These are phyloP conservation scores for Eucalyptus rudis DNA, from an alignment of 345 rosid genomes.

Conservation along the genomic window DNA sequence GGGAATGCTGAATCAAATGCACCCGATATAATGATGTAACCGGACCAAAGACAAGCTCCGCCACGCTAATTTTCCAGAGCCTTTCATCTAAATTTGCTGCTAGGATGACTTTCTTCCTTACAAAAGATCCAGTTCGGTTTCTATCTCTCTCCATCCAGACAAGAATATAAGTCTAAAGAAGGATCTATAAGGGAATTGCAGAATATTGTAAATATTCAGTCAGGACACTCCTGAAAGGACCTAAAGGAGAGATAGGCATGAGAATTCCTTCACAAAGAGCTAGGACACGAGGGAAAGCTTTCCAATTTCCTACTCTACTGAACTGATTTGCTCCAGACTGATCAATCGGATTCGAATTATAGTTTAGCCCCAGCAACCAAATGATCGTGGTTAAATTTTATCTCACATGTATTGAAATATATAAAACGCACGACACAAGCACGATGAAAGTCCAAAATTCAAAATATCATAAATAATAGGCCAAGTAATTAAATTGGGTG, in stretches of 20 bases:
- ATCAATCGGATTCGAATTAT: no score
- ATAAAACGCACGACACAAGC: not conserved
- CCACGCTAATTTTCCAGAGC: not conserved
- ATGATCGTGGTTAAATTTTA: not conserved
- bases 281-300: not conserved
- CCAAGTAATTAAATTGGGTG: not conserved
- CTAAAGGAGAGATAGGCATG: not conserved
- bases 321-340: not conserved
- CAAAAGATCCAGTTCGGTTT: no score
- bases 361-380: not conserved
- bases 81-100: not conserved
- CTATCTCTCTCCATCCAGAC: not conserved
- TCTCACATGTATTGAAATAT: not conserved
- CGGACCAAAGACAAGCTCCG: not conserved
- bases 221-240: not conserved
- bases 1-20: no score
- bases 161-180: not conserved
- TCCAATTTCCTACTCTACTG: not conserved
- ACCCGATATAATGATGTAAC: no score
- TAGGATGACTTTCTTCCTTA: not conserved
- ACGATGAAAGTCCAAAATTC: not conserved
- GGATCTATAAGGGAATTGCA: not conserved
- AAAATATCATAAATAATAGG: not conserved
- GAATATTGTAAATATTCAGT: not conserved
- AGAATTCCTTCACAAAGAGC: not conserved